Percentiles rank a stretch among this genome's conserved stretches.
These are phyloP conservation scores for Rutstroemia sp. DNA, from an alignment of 2,329 filamentous ascomycete species.

Conservation along the genomic window DNA sequence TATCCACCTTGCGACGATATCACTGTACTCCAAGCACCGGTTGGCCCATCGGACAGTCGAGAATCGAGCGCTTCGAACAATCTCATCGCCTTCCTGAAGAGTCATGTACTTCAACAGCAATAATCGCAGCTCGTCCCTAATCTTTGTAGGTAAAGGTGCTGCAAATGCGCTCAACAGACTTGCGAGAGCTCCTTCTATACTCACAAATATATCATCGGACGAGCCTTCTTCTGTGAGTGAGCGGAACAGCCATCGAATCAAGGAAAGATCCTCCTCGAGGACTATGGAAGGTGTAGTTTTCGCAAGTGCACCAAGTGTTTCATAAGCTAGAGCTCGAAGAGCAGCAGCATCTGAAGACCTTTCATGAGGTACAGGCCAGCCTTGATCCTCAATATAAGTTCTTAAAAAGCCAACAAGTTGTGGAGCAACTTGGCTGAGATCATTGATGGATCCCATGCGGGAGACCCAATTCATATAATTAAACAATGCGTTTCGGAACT, in stretches of 20 bases:
- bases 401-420: slow-evolving; percentile 62
- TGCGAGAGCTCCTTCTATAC: slow-evolving; percentile 82
- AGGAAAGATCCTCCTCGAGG: slow-evolving; percentile 41
- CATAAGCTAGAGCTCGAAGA: slow-evolving; percentile 76
- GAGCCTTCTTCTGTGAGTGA: slow-evolving; percentile 75
- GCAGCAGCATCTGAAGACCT: slow-evolving; percentile 52
- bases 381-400: slow-evolving; percentile 69
- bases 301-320: slow-evolving; percentile 78
- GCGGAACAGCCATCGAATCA: slow-evolving; percentile 72
- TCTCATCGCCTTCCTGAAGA: slow-evolving; percentile 39
- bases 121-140: slow-evolving; percentile 28
- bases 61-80: slow-evolving; percentile 69
- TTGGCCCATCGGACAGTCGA: slow-evolving; percentile 86
- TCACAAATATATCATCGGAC: slow-evolving; percentile 67
- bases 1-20: slow-evolving; percentile 78
- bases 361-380: slow-evolving; percentile 67
- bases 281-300: slow-evolving; percentile 54
- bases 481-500: slow-evolving; percentile 76
- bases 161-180: slow-evolving; percentile 58
- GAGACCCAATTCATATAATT: slow-evolving; percentile 83
- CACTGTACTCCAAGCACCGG: slow-evolving; percentile 71
- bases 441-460: slow-evolving; percentile 55
- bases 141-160: slow-evolving; percentile 30
- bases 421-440: slow-evolving; percentile 58
- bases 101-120: slow-evolving; percentile 65